Base-by-base conservation (phyloP, 192 early-diverging fungal species). In the Phycomyces nitens region DNA sequence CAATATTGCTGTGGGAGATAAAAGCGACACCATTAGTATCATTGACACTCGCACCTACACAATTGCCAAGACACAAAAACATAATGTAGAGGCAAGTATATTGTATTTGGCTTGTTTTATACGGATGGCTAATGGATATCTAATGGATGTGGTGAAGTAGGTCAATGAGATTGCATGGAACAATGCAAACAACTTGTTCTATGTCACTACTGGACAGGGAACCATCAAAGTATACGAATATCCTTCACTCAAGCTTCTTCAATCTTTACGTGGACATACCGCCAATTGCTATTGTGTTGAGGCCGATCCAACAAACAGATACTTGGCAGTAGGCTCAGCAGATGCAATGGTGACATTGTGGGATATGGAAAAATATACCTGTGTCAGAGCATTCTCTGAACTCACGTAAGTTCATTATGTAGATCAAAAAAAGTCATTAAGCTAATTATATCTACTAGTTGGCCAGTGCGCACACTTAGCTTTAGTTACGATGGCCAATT, bases 131-230 rank as follows among this genome's bases (percentile, higher is more conserved):
- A 2, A 34, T 2, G 29, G 29, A n/a, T n/a, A n/a, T n/a, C 7
- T 34, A 7, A 34, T 34, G 7, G 7, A 34, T 5, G 29, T 34
- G 2, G 7, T 34, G 29, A 23, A 38, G n/a, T 47, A 83, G 77
- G 81, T 92, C 26, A 94, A 94, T 64, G 90, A 92, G 72, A 91
- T 94, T 27, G 76, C 82, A 23, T 94, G 92, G 92, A 88, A 90
- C 42, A 80, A 80, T 52, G 76, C 82, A 41, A 86, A 86, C 22
- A 77, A 88, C 56, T 67, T 89, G 22, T 94, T 94, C 65, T 86
- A 81, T 58, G 73, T 94, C 41, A 90, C 92, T 3, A 90, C 89
- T 0, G 92, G 92, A 7, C 78, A 87, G 53, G 90, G 90, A 8
- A 83, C 80, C 3, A 76, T 92, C 34, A 80, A 83, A 54, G 73